Evolutionary conservation across 257 asterid genomes (phyloP).

Genomic region (Hygrophila difformis): DNA sequence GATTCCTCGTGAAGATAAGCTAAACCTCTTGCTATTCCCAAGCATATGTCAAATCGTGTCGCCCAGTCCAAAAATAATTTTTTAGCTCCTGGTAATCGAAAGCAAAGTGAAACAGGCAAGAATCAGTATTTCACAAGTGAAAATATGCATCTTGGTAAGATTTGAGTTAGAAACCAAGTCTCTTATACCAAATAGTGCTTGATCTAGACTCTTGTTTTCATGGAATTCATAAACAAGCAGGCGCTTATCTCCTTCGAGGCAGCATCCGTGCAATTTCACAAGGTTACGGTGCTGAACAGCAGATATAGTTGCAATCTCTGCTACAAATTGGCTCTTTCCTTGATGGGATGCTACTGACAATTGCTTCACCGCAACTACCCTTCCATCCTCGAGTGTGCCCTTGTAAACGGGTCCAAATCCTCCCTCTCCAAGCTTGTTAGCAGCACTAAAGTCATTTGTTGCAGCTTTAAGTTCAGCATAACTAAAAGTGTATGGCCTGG

Average conservation of each 20-base stretch:
- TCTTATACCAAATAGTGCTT: conserved; percentile 20
- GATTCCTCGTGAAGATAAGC: too few species aligned
- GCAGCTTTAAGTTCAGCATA: conserved; percentile 62
- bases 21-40: too few species aligned
- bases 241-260: conserved; percentile 73
- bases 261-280: conserved; percentile 77
- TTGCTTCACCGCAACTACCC: conserved; percentile 72
- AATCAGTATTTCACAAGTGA: too few species aligned
- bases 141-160: too few species aligned
- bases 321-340: conserved; percentile 77
- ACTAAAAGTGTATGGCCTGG: conserved; percentile 59
- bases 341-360: conserved; percentile 75
- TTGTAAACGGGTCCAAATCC: conserved; percentile 88
- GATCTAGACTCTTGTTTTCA: too few species aligned
- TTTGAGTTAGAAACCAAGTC: too few species aligned
- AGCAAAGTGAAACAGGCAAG: conserved; percentile 23
- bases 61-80: conserved; percentile 56
- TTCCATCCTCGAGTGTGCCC: conserved; percentile 72
- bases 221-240: conserved; percentile 83
- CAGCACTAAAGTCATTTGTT: conserved; percentile 51
- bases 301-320: conserved; percentile 91
- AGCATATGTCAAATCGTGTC: conserved; percentile 50
- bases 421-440: conserved; percentile 81
- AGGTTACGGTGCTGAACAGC: conserved; percentile 93
- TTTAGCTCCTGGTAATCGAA: conserved; percentile 29